Percentiles rank a stretch among this genome's conserved stretches.
These are phyloP conservation scores for Anacardium occidentale DNA, from an alignment of 345 rosid species.

Conservation along the genomic window DNA sequence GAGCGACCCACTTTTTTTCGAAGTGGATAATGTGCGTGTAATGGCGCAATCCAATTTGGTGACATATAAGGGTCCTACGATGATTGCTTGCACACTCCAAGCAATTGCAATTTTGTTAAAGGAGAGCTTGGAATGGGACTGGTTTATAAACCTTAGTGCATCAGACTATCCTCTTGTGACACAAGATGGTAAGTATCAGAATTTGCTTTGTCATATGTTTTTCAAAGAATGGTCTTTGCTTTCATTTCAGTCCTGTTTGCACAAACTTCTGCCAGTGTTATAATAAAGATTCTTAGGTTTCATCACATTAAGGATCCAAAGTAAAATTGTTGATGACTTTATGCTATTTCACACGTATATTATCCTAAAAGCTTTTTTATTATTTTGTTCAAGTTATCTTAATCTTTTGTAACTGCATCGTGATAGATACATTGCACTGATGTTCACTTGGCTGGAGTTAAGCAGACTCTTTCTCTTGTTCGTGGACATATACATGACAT, in stretches of 20 bases:
- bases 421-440: background rate
- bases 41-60: constrained; percentile 92
- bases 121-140: constrained; percentile 91
- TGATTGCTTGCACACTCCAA: constrained; percentile 91
- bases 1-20: constrained; percentile 61
- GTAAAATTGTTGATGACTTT: background rate
- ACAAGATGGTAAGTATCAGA: constrained; percentile 74
- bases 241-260: constrained; percentile 4
- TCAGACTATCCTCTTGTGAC: constrained; percentile 92
- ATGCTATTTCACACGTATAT: background rate
- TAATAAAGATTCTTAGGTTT: background rate
- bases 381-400: background rate
- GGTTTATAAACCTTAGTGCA: constrained; percentile 94
- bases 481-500: background rate
- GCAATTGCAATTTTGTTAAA: constrained; percentile 77
- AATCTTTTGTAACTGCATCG: background rate
- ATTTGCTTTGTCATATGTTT: constrained; percentile 6
- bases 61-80: constrained; percentile 91
- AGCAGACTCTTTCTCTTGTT: background rate
- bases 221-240: background rate
- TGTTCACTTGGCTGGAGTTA: constrained; percentile 1
- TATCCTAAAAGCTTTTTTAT: constrained; percentile 3
- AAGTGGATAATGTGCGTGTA: constrained; percentile 82
- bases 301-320: background rate
- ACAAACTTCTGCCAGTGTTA: background rate